Evolutionary conservation across 768 basidiomycete species (phyloP).

Genomic region (Mycena albidolilacea): DNA sequence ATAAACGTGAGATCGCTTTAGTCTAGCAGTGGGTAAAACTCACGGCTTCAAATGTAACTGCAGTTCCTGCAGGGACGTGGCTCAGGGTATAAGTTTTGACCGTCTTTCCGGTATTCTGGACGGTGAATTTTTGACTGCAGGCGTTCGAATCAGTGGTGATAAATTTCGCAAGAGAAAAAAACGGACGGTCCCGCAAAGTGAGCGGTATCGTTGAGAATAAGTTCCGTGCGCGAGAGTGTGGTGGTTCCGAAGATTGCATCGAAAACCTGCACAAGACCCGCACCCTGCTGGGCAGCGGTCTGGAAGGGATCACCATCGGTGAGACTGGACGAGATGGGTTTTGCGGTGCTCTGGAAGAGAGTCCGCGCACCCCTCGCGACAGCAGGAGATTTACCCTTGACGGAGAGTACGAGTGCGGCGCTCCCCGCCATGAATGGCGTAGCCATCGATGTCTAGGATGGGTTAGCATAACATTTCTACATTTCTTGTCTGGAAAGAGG

Average conservation of each 20-base stretch:
- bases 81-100: conserved; percentile 49
- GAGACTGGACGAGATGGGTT: conserved; percentile 57
- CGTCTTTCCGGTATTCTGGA: conserved; percentile 64
- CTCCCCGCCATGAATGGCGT: conserved; percentile 63
- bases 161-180: too few species aligned
- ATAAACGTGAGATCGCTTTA: not conserved
- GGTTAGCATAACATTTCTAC: too few species aligned
- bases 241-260: conserved; percentile 69
- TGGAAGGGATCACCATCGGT: conserved; percentile 67
- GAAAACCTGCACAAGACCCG: conserved; percentile 71
- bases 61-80: conserved; percentile 65
- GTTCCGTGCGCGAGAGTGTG: conserved; percentile 67
- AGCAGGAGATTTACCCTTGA: conserved; percentile 52
- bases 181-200: conserved; percentile 53
- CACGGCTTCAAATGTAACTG: conserved; percentile 42
- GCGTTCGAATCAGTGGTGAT: too few species aligned
- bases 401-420: conserved; percentile 59
- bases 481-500: not conserved
- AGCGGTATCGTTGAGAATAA: conserved; percentile 77
- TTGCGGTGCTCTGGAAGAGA: conserved; percentile 62
- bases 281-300: conserved; percentile 68
- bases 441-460: conserved; percentile 55
- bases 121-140: conserved; percentile 62
- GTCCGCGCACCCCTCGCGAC: conserved; percentile 48
- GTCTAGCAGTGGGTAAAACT: not conserved